Conservation (phyloP, 2,329 filamentous ascomycete genomes). For the Pochonia chlamydosporia region DNA sequence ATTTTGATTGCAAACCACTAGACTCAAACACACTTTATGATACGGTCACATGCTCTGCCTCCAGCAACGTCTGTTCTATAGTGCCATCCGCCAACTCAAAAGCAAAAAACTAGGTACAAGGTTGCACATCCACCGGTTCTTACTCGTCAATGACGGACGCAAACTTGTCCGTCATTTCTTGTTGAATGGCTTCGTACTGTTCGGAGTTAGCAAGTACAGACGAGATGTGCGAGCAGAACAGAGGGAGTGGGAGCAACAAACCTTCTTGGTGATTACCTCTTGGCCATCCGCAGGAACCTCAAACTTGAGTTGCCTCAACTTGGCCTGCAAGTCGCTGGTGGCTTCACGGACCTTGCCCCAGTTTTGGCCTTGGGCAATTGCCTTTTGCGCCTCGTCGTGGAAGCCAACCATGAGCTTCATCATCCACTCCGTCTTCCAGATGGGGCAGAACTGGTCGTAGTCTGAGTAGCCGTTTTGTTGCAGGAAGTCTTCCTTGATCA, state of each 20-base stretch:
- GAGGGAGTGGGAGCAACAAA: conserved; percentile 31
- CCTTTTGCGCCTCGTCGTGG: conserved; percentile 97
- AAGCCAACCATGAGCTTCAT: conserved; percentile 99
- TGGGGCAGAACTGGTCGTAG: conserved; percentile 97
- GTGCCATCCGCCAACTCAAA: conserved; percentile 15
- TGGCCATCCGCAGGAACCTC: conserved; percentile 84
- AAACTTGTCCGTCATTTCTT: conserved; percentile 95
- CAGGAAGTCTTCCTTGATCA: conserved; percentile 97
- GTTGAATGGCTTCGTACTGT: conserved; percentile 86
- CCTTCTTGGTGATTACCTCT: conserved; percentile 77
- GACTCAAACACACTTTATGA: conserved; percentile 3
- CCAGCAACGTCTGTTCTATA: conserved; percentile 19
- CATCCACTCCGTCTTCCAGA: conserved; percentile 99
- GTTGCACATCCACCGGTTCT: conserved; percentile 12
- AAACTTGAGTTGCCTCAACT: conserved; percentile 92
- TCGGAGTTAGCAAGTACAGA: conserved; percentile 29
- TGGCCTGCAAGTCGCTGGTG: conserved; percentile 77
- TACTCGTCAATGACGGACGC: conserved; percentile 94
- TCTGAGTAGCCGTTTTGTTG: conserved; percentile 99
- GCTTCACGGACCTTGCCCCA: conserved; percentile 92
- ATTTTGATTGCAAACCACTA: too few relatives aligned
- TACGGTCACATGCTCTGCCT: conserved; percentile 9
- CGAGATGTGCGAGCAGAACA: background rate
- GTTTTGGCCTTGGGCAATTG: conserved; percentile 79
- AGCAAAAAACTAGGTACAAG: conserved; percentile 5